These are phyloP conservation scores for Suillus decipiens DNA, from an alignment of 768 basidiomycete genomes.

Conservation along the genomic window DNA sequence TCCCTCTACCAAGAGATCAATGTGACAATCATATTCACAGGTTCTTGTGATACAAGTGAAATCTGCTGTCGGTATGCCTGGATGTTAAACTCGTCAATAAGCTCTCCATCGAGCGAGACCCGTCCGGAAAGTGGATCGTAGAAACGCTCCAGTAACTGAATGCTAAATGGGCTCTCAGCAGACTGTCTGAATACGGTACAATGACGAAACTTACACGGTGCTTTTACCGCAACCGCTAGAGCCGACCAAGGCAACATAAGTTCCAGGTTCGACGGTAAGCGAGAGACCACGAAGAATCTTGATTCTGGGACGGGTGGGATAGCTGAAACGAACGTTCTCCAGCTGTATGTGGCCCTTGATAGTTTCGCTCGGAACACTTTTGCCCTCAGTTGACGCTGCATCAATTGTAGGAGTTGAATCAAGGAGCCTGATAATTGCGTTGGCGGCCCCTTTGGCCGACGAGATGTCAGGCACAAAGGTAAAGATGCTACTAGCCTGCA, in stretches of 20 bases:
- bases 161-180: slow-evolving; percentile 39
- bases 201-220: slow-evolving; percentile 57
- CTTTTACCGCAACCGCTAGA: slow-evolving; percentile 82
- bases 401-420: slow-evolving; percentile 81
- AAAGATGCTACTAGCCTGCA: too few relatives aligned
- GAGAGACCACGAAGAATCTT: slow-evolving; percentile 81
- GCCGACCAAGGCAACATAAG: slow-evolving; percentile 80
- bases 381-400: slow-evolving; percentile 69
- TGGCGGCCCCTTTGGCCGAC: slow-evolving; percentile 76
- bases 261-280: slow-evolving; percentile 70
- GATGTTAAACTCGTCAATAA: too few relatives aligned
- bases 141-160: slow-evolving; percentile 82
- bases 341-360: slow-evolving; percentile 68
- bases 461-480: slow-evolving; percentile 41
- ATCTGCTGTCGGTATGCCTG: too few relatives aligned
- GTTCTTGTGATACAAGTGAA: too few relatives aligned
- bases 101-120: slow-evolving; percentile 77
- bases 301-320: slow-evolving; percentile 85
- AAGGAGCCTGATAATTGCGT: slow-evolving; percentile 71
- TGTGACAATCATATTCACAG: slow-evolving; percentile 32
- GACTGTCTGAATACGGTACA: background rate
- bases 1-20: slow-evolving; percentile 7
- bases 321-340: slow-evolving; percentile 84
- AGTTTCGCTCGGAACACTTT: slow-evolving; percentile 41
- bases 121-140: slow-evolving; percentile 80